Conservation (phyloP, 768 basidiomycete species). For the Mycena sanguinolenta region DNA sequence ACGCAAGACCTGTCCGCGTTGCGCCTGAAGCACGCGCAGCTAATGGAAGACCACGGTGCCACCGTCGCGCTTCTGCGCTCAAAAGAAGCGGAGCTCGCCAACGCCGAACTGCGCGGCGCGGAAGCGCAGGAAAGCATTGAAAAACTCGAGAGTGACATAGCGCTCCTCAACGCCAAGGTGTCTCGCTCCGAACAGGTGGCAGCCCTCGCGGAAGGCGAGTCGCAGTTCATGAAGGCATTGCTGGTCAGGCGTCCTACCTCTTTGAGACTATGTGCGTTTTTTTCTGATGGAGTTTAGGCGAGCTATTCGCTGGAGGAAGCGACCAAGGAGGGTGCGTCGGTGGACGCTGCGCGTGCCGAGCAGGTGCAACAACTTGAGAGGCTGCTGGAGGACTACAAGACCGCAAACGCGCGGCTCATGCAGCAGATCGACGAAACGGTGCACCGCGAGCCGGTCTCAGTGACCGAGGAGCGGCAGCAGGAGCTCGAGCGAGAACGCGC, state of each 20-base stretch:
- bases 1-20: conserved; percentile 71
- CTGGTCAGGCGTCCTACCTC: conserved; percentile 59
- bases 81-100: conserved; percentile 66
- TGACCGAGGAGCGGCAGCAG: conserved; percentile 54
- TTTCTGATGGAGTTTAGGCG: conserved; percentile 57
- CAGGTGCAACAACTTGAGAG: conserved; percentile 68
- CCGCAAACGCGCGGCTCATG: conserved; percentile 58
- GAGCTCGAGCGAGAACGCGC: conserved; percentile 54
- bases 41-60: conserved; percentile 78
- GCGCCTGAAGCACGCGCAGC: conserved; percentile 70
- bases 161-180: conserved; percentile 54
- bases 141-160: conserved; percentile 52
- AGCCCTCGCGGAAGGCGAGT: conserved; percentile 65
- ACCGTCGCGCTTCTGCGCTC: conserved; percentile 64
- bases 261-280: conserved; percentile 1
- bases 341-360: conserved; percentile 55
- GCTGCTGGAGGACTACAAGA: conserved; percentile 69
- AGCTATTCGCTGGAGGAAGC: conserved; percentile 75
- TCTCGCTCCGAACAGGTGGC: conserved; percentile 47
- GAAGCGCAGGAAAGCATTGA: conserved; percentile 52
- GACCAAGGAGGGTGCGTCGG: conserved; percentile 42
- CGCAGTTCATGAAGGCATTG: conserved; percentile 76
- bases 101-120: conserved; percentile 50
- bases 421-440: conserved; percentile 58
- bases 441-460: conserved; percentile 52